Evolutionary conservation across 2,329 filamentous ascomycete genomes (phyloP), one percentile per base, ranked within the genome.

Genomic region (Amauroascus verrucosus): DNA sequence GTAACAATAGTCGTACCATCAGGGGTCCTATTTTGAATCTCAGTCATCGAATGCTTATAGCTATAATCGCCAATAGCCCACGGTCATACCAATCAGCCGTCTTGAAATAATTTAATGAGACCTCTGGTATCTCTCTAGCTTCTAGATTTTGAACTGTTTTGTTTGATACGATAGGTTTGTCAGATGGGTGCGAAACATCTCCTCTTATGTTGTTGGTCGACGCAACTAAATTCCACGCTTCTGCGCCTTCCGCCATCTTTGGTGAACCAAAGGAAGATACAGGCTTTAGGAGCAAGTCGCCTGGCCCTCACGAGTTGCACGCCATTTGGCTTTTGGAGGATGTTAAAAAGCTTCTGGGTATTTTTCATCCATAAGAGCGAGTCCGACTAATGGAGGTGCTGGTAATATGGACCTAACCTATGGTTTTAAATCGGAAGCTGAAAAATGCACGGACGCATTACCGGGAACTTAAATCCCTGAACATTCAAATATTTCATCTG

Each of bases 1-100:
- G 79, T 77, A 54, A 84, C 62, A 22, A 83, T 62, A 20, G 73
- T 76, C 1, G 77, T 81, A 6, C 80, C 80, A 62, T 83, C 80
- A 14, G 77, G 68, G 6, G 75, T 70, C 73, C 75, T 74, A 52
- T 44, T 5, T 22, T 16, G 32, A 14, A 22, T 1, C 22, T 33
- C 30, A 51, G 37, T 7, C 18, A 32, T 55, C 20, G 20, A 26
- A 24, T 13, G 2, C 11, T 9, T 20, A 26, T 26, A 6, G 14
- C 18, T 9, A 26, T 2, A 26, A 4, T 3, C 6, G 16, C n/a
- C 6, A 35, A 26, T 26, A 18, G n/a, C 22, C n/a, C 13, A 20
- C 11, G 16, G 7, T 43, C 64, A 55, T 60, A 73, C 72, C 72
- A 77, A 61, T 74, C 67, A 14, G 70, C 72, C 33, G 65, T 64